These are phyloP conservation scores for Trichoderma reesei DNA, from an alignment of 495 filamentous ascomycete genomes.

Conservation along the genomic window DNA sequence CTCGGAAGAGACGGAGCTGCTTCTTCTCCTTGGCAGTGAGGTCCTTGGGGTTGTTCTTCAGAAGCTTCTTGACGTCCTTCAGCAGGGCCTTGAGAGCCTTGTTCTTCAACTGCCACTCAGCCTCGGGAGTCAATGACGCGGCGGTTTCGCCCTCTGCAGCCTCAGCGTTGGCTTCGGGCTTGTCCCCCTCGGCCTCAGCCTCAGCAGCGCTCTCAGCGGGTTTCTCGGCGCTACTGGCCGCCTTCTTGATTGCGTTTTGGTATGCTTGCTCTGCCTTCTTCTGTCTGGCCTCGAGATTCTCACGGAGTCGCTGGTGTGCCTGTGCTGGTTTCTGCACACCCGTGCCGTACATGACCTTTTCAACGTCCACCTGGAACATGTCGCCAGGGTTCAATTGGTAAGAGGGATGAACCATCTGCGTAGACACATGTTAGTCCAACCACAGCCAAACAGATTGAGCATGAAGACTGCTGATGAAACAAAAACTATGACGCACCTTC, in stretches of 20 bases:
- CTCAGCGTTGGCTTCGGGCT: constrained; percentile 19
- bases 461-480: no score
- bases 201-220: constrained; percentile 12
- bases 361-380: constrained; percentile 89
- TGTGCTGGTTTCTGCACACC: constrained; percentile 64
- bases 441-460: no score
- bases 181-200: constrained; percentile 21
- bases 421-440: neutral
- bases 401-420: constrained; percentile 82
- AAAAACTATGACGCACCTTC: constrained; percentile 48
- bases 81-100: constrained; percentile 19
- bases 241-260: constrained; percentile 5
- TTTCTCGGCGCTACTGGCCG: neutral
- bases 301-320: constrained; percentile 24
- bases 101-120: constrained; percentile 21
- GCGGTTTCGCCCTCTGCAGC: constrained; percentile 13
- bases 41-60: constrained; percentile 12
- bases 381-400: constrained; percentile 97
- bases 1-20: constrained; percentile 24
- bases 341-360: constrained; percentile 58
- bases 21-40: constrained; percentile 27
- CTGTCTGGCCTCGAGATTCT: neutral
- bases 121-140: constrained; percentile 17
- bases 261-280: constrained; percentile 1
- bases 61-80: constrained; percentile 20